Evolutionary conservation across 2,329 filamentous ascomycete genomes (phyloP), one percentile per base, ranked within the genome.

Genomic region (Colletotrichum australisinense): DNA sequence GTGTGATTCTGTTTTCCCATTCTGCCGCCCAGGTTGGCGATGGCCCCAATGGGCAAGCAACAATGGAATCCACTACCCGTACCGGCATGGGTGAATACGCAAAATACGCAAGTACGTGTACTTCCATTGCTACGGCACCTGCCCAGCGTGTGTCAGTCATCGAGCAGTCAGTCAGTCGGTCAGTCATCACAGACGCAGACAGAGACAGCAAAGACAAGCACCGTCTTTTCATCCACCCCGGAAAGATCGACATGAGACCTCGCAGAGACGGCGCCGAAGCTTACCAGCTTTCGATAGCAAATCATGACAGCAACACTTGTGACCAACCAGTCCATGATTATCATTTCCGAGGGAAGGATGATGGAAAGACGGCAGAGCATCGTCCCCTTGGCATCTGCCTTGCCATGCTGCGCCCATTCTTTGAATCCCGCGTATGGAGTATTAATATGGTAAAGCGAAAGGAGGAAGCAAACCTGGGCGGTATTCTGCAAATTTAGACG

Each of bases 231-330:
- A 42, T 42, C 38, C 12, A 12, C 60, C 55, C 30, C 46, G 19
- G 63, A 59, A 60, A n/a, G 69, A 67, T 71, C 55, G 32, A 35
- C 56, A 58, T 52, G 46, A 60, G 69, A 67, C 65, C 57, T 66
- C 53, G 32, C 19, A 46, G 46, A 53, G 60, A 63, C n/a, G 60
- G 46, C 46, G 60, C 46, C n/a, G 46, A 53, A 49, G 46, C 19
- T n/a, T 53, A 38, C 59, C 42, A 63, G 60, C 60, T 22, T 16
- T 16, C 46, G 26, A 53, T 30, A 9, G 19, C 30, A 49, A 11
- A 11, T 8, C 57, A 55, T 55, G 57, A 68, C 42, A 42, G 32
- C 42, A 49, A 19, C 19, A 22, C 42, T 22, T 19, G 8, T 11
- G 12, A 49, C 42, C 42, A 49, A 22, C 42, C 42, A 49, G 42